Conservation (phyloP, 345 rosid species). For the Populus pruinosa region DNA sequence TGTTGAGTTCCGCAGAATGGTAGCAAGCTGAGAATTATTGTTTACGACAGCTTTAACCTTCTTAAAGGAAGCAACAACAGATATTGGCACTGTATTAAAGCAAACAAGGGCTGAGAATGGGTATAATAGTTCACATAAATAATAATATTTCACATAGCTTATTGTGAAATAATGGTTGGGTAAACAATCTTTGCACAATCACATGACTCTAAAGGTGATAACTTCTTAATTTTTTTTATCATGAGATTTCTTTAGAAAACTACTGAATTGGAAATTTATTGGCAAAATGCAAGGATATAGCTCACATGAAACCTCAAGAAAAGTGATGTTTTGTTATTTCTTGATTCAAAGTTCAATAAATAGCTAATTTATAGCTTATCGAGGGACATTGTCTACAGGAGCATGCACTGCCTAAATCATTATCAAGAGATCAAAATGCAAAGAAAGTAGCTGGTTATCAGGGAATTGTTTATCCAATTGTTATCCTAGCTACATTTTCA, state of each 20-base stretch:
- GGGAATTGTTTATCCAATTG: not conserved
- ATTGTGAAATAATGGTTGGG: not conserved
- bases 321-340: not conserved
- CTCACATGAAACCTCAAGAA: too few species aligned
- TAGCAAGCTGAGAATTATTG: constrained; percentile 73
- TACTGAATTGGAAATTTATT: not conserved
- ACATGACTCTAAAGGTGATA: not conserved
- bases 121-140: not conserved
- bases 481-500: not conserved
- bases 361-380: not conserved
- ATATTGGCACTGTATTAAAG: constrained; percentile 65
- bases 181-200: not conserved
- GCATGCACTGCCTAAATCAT: not conserved
- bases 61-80: constrained; percentile 90
- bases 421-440: not conserved
- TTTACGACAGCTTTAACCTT: constrained; percentile 78
- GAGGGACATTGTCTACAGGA: not conserved
- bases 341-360: not conserved
- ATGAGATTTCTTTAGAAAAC: not conserved
- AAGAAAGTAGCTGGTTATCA: not conserved
- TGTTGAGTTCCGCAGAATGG: constrained; percentile 65
- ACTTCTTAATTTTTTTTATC: not conserved
- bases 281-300: not conserved
- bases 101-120: not conserved
- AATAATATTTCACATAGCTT: constrained; percentile 2